Conservation (phyloP, 306 rosid genomes). For the Canavalia ensiformis region DNA sequence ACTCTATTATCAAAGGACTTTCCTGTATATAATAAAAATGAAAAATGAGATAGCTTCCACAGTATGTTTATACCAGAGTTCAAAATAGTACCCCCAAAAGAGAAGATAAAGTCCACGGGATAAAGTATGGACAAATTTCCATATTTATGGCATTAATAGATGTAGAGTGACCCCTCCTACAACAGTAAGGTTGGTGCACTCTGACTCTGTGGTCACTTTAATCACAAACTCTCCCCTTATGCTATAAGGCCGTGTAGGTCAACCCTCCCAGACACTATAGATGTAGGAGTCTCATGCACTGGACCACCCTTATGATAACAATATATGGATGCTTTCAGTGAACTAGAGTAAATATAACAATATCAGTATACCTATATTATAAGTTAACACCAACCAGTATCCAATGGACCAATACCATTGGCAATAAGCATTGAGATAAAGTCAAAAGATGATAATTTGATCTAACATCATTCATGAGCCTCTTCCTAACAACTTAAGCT, state of each 20-base stretch:
- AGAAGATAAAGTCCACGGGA: slow-evolving; percentile 8
- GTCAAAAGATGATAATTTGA: not conserved
- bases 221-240: slow-evolving; percentile 1
- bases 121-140: slow-evolving; percentile 30
- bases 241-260: slow-evolving; percentile 4
- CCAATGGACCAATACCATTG: not conserved
- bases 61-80: slow-evolving; percentile 15
- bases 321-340: not conserved
- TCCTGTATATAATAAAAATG: slow-evolving; percentile 72
- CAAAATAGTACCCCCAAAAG: slow-evolving; percentile 19
- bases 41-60: slow-evolving; percentile 47
- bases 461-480: not conserved
- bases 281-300: not conserved
- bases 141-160: slow-evolving; percentile 33
- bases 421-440: slow-evolving; percentile 17
- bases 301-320: slow-evolving; percentile 11
- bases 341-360: slow-evolving; percentile 17
- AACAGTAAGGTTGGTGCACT: slow-evolving; percentile 27
- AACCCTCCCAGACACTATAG: not conserved
- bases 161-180: slow-evolving; percentile 11
- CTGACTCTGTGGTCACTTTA: slow-evolving; percentile 25
- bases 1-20: slow-evolving; percentile 80
- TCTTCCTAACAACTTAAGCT: slow-evolving; percentile 17
- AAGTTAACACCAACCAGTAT: slow-evolving; percentile 6
- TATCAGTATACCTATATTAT: slow-evolving; percentile 25